Conservation (phyloP, 805 yeast species). For the Myxozyma udenii region DNA sequence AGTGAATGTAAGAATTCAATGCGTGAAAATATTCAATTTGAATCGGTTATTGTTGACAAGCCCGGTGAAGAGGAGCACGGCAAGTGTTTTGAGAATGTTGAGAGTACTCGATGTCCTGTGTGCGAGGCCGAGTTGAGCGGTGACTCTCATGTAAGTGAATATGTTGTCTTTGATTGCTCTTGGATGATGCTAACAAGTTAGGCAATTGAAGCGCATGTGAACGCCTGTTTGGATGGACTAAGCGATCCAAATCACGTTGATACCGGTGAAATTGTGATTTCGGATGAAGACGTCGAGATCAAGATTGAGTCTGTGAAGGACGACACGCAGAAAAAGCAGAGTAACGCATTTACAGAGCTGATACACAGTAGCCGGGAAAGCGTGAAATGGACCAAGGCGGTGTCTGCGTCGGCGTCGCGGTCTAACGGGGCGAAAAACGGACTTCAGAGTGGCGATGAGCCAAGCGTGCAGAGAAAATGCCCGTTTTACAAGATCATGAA, state of each 20-base stretch:
- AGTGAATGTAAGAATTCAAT: no score
- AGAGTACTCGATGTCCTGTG: conserved; percentile 3
- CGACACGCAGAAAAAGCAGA: neutral
- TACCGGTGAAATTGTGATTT: neutral
- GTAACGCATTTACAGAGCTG: neutral
- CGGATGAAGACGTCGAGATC: neutral
- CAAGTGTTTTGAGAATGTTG: neutral
- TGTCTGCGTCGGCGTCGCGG: neutral
- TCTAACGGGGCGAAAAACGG: neutral
- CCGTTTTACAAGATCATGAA: conserved; percentile 39
- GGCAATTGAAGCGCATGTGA: conserved; percentile 12
- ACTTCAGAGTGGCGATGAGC: neutral
- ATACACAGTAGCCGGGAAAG: neutral
- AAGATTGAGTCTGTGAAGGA: conserved; percentile 1
- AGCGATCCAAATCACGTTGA: neutral
- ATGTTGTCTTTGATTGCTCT: neutral
- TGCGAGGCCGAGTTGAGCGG: conserved; percentile 1
- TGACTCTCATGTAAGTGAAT: neutral
- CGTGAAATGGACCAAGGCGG: neutral
- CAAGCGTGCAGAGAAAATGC: conserved; percentile 10
- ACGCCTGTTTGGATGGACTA: conserved; percentile 6
- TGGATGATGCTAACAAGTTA: neutral
- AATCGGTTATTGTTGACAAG: neutral
- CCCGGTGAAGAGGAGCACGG: neutral
- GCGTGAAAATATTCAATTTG: no score